Percentiles rank a stretch among this genome's conserved stretches.
Evolutionary conservation across 176 grass and related monocot species (phyloP).

Genomic region (Echinochloa phyllopogon): DNA sequence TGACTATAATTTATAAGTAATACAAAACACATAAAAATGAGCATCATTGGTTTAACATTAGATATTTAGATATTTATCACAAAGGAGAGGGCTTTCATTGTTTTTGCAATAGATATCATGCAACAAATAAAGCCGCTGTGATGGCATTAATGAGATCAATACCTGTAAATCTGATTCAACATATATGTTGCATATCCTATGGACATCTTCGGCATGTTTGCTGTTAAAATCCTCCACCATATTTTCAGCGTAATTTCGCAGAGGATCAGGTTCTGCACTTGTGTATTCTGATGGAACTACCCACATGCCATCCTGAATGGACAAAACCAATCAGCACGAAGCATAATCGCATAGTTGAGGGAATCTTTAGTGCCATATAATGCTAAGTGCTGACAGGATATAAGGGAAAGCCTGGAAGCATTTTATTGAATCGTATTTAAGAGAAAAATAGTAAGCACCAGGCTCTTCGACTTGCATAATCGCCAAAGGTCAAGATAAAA

Average conservation of each 20-base stretch:
- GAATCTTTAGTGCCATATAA: constrained; percentile 4
- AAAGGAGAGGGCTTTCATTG: not conserved
- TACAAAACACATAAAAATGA: not conserved
- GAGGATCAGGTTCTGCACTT: constrained; percentile 83
- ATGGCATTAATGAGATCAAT: constrained; percentile 25
- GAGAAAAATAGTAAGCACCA: not conserved
- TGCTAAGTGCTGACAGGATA: not conserved
- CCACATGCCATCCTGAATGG: constrained; percentile 73
- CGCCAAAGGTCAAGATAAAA: not conserved
- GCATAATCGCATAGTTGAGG: not conserved
- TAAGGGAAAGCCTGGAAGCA: constrained; percentile 17
- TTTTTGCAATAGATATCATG: not conserved
- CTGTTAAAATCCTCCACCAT: constrained; percentile 92
- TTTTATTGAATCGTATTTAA: not conserved
- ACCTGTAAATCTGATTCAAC: constrained; percentile 89
- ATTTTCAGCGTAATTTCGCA: constrained; percentile 82
- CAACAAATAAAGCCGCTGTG: constrained; percentile 29
- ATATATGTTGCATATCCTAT: constrained; percentile 74
- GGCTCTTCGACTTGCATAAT: constrained; percentile 21
- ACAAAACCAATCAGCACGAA: not conserved
- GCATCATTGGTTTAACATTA: not conserved
- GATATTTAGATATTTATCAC: not conserved
- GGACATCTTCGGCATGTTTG: constrained; percentile 74
- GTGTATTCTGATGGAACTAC: constrained; percentile 77
- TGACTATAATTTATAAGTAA: not conserved